Evolutionary conservation across 108 stramenopile genomes (phyloP).

Genomic region (Fragilaria crotonensis): DNA sequence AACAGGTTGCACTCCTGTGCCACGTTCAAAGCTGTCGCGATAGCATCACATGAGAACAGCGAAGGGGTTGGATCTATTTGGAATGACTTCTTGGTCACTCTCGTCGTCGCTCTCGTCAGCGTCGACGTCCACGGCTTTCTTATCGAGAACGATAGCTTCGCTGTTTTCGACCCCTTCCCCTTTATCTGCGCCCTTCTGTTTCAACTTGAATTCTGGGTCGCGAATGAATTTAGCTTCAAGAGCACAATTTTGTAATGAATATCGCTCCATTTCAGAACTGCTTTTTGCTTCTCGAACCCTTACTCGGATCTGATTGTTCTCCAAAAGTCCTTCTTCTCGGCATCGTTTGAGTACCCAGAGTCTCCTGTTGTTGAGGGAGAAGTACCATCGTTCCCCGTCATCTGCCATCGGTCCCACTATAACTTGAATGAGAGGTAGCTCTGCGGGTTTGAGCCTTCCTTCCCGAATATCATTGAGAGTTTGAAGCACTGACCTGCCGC

Average conservation of each 20-base stretch:
- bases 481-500: conserved; percentile 69
- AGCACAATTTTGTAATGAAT: conserved; percentile 67
- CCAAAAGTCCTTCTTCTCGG: conserved; percentile 59
- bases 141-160: no score
- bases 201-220: no score
- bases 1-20: conserved; percentile 8
- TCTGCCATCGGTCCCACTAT: conserved; percentile 54
- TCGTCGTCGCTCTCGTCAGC: no score
- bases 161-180: no score
- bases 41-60: no score
- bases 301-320: conserved; percentile 41
- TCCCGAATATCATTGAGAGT: conserved; percentile 72
- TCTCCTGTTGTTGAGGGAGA: conserved; percentile 88
- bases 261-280: conserved; percentile 47
- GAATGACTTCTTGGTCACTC: no score
- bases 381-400: conserved; percentile 69
- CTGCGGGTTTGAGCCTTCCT: conserved; percentile 39
- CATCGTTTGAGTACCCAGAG: conserved; percentile 87
- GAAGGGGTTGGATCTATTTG: no score
- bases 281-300: conserved; percentile 65
- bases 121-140: no score
- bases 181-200: no score
- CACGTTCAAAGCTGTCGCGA: no score
- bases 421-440: conserved; percentile 87
- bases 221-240: conserved; percentile 58